Percentiles rank a stretch among this genome's conserved stretches.
phyloP scores from a whole-genome alignment of 2,329 filamentous ascomycete species.

The Periglandula ipomoeae region DNA sequence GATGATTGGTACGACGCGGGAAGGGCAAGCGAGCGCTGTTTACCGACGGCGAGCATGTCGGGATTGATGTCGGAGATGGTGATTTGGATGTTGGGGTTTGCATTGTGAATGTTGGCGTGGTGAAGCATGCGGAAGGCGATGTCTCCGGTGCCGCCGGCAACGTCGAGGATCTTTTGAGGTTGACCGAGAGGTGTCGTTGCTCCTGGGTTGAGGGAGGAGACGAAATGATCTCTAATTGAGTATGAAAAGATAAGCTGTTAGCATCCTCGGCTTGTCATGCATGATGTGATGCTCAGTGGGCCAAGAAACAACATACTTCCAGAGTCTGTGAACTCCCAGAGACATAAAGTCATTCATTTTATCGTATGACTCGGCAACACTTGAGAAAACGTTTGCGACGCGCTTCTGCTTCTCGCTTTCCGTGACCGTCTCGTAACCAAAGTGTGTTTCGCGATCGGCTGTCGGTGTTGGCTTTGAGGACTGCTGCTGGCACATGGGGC shows the following conservation, averaged over 20 bases:
- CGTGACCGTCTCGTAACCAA: constrained; percentile 79
- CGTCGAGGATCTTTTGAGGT: constrained; percentile 75
- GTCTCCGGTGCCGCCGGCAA: constrained; percentile 93
- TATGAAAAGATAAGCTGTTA: neutral
- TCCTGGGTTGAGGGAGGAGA: constrained; percentile 81
- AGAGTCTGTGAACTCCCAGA: constrained; percentile 88
- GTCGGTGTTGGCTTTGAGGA: constrained; percentile 16
- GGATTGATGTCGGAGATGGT: constrained; percentile 95
- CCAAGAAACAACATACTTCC: constrained; percentile 53
- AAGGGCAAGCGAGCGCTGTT: constrained; percentile 59
- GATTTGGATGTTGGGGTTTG: constrained; percentile 69
- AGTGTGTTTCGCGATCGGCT: constrained; percentile 64
- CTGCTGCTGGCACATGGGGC: constrained; percentile 15
- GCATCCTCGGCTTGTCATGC: too few relatives aligned
- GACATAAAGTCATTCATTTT: constrained; percentile 99
- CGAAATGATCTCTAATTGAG: constrained; percentile 69
- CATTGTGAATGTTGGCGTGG: constrained; percentile 71
- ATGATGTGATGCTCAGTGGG: too few relatives aligned
- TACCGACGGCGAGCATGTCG: constrained; percentile 84
- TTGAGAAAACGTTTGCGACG: constrained; percentile 88
- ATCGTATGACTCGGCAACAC: constrained; percentile 89
- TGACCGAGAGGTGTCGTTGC: constrained; percentile 34
- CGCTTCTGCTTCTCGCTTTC: constrained; percentile 63
- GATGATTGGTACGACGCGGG: constrained; percentile 45
- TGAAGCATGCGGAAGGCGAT: constrained; percentile 95